Conservation (phyloP, 495 filamentous ascomycete species). For the Talaromyces thailandensis region DNA sequence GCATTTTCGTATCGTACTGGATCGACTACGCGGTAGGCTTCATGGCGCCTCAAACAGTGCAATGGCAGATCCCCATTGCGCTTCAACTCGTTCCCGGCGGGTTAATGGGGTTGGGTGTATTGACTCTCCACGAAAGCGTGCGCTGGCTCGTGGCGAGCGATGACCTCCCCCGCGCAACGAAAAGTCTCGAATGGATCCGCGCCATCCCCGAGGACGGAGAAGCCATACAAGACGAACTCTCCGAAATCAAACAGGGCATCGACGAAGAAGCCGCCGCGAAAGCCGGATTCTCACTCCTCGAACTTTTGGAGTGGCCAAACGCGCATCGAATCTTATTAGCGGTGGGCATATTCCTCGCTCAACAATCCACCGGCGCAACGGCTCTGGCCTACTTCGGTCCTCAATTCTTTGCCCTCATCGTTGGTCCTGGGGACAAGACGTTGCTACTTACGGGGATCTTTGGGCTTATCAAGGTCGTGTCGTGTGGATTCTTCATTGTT, state of each 20-base stretch:
- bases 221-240: slow-evolving; percentile 31
- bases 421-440: slow-evolving; percentile 29
- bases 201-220: slow-evolving; percentile 11
- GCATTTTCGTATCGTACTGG: slow-evolving; percentile 44
- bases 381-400: slow-evolving; percentile 44
- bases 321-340: slow-evolving; percentile 30
- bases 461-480: slow-evolving; percentile 40
- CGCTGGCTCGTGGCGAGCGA: slow-evolving; percentile 42
- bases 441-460: slow-evolving; percentile 43
- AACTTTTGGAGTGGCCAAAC: slow-evolving; percentile 34
- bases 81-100: slow-evolving; percentile 42
- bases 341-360: slow-evolving; percentile 32
- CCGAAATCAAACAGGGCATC: slow-evolving; percentile 33
- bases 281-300: slow-evolving; percentile 30
- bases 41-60: slow-evolving; percentile 39
- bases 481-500: slow-evolving; percentile 38
- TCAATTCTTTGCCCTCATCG: slow-evolving; percentile 46
- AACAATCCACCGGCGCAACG: slow-evolving; percentile 46
- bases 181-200: slow-evolving; percentile 42
- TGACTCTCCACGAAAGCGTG: slow-evolving; percentile 39
- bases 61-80: slow-evolving; percentile 48
- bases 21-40: slow-evolving; percentile 47
- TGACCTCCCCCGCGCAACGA: slow-evolving; percentile 29
- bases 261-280: slow-evolving; percentile 33
- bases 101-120: slow-evolving; percentile 42